Percentiles rank a stretch among this genome's conserved stretches.
Evolutionary conservation across 1,284 basidiomycete species (phyloP).

Genomic region (Rhodotorula mucilaginosa): DNA sequence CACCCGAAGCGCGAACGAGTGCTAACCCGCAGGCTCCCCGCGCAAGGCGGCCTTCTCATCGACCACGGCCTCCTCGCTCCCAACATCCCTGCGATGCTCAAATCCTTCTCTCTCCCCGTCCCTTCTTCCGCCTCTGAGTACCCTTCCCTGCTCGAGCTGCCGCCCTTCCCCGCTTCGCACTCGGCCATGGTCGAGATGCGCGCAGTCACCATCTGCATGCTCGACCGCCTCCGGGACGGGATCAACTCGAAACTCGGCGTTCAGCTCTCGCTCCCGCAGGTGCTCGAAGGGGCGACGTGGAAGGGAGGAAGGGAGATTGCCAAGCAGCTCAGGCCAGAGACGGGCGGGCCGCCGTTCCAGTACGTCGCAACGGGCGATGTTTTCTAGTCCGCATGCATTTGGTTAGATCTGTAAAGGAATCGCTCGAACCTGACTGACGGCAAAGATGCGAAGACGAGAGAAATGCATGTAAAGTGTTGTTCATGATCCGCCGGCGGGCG

Average conservation of each 20-base stretch:
- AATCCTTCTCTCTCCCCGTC: constrained; percentile 33
- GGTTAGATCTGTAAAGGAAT: neutral
- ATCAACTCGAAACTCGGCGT: constrained; percentile 63
- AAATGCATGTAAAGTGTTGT: too few species aligned
- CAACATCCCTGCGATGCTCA: constrained; percentile 51
- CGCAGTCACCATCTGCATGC: constrained; percentile 84
- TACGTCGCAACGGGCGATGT: constrained; percentile 75
- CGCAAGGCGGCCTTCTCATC: constrained; percentile 78
- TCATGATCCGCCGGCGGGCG: too few species aligned
- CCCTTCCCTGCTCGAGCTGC: constrained; percentile 57
- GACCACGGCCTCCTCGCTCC: constrained; percentile 75
- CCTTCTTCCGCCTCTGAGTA: constrained; percentile 51
- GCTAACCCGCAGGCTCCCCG: too few species aligned
- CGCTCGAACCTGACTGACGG: neutral
- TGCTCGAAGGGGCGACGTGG: constrained; percentile 92
- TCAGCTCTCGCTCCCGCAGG: constrained; percentile 70
- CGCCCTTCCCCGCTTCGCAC: constrained; percentile 68
- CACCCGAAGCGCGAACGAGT: neutral
- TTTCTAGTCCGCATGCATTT: constrained; percentile 54
- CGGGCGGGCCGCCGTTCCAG: constrained; percentile 71
- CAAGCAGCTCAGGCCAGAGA: constrained; percentile 66
- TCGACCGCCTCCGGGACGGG: constrained; percentile 74
- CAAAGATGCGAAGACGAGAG: too few species aligned
- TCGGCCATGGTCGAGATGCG: constrained; percentile 94
- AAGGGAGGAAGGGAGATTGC: constrained; percentile 91